Evolutionary conservation across 139 green algal genomes (phyloP), one percentile per base, ranked within the genome.

Genomic region (Chlorella sorokiniana): DNA sequence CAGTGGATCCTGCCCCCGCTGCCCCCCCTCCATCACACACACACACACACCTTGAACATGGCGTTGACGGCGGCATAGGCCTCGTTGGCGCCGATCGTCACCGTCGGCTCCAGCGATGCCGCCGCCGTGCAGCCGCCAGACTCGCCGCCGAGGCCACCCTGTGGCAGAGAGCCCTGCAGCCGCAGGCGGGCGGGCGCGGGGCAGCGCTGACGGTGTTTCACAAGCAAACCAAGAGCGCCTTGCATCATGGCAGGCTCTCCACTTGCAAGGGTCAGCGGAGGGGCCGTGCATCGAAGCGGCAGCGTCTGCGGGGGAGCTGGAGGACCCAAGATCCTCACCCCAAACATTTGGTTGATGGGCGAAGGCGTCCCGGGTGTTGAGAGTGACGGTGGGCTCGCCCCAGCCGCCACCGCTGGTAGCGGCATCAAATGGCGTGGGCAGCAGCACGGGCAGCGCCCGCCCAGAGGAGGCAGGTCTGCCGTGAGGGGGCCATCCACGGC

Each of bases 1-100:
- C n/a, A n/a, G n/a, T n/a, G n/a, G n/a, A n/a, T n/a, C n/a, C n/a
- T n/a, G n/a, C n/a, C n/a, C n/a, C n/a, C n/a, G n/a, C n/a, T n/a
- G n/a, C n/a, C n/a, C n/a, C n/a, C n/a, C n/a, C 6, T 16, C 18
- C 10, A n/a, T 29, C 56, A 71, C 10, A 42, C 11, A 42, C 33
- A 48, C 11, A 44, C 33, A 79, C 76, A 10, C 59, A 81, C 78
- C 69, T 73, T 70, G 52, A 95, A 95, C 79, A 93, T 87, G 20
- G 81, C 70, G 70, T 95, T 95, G 3, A 95, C 65, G 0, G 89
- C 83, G 1, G 90, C 87, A 37, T 94, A 92, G 0, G 92, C 92
- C 5, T 84, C 89, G 0, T 80, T 78, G 0, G 92, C 95, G 67
- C 78, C 85, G 27, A 95, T 87, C 1, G 92, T 95, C 41, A 95